Evolutionary conservation across 73 alveolate species (phyloP), one percentile per base, ranked within the genome.

Genomic region (Paramecium primaurelia): DNA sequence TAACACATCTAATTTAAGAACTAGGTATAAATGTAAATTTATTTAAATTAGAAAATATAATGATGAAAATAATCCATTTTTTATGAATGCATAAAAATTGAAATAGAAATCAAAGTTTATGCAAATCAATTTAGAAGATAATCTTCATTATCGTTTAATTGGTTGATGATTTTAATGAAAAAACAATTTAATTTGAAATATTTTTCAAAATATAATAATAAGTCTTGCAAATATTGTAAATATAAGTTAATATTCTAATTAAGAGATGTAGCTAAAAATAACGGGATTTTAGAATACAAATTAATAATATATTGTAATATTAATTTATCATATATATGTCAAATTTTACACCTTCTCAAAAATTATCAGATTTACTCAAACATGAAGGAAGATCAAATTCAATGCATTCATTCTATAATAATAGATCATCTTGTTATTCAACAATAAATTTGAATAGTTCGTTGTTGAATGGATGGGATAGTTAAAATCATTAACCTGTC

Each of bases 381-480:
- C 47, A 64, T 64, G 84, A 64, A 64, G 84, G 84, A 25, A 64
- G 84, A 64, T 64, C 84, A 32, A 64, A 64, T 64, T 64, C 84
- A 9, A 64, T 64, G 84, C 84, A 64, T 64, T 64, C 84, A 26
- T 64, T 64, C 28, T 64, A 64, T 34, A 64, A 64, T 28, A 64
- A 64, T 26, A 64, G 84, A 64, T 64, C 84, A 25, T 64, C 84
- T 0, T 64, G 84, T 12, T 64, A 64, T 11, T 64, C 84, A 12
- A 64, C 84, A 14, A 64, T 64, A 2, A 64, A 64, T 64, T 34
- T 64, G 51, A 64, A 64, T 64, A 64, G 51, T 14, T 64, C 84
- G 9, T 14, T 34, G 28, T 26, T 64, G 20, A 64, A 64, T 64
- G 84, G 84, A 34, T 64, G 84, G 84, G 84, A 64, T 64, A 11